Percentiles rank a stretch among this genome's conserved stretches.
phyloP scores from a whole-genome alignment of 106 monocot genomes.

The Dioscorea alata region DNA sequence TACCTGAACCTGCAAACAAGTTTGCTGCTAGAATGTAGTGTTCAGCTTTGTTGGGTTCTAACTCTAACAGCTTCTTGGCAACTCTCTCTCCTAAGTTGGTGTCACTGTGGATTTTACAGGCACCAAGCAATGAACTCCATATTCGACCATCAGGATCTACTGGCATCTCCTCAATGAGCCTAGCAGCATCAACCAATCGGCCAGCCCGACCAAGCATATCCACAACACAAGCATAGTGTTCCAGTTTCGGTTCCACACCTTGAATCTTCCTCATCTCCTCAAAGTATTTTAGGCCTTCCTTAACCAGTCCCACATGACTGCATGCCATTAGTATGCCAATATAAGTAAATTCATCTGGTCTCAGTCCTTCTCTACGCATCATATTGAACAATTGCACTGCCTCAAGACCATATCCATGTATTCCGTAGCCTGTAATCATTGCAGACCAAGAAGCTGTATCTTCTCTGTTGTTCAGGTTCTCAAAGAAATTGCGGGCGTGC shows the following conservation, averaged over 20 bases:
- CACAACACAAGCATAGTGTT: slow-evolving; percentile 53
- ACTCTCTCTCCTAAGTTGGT: slow-evolving; percentile 46
- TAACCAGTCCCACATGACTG: slow-evolving; percentile 45
- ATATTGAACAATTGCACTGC: slow-evolving; percentile 29
- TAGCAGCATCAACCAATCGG: slow-evolving; percentile 24
- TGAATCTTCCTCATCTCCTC: slow-evolving; percentile 31
- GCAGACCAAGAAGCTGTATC: slow-evolving; percentile 52
- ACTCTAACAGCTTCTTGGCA: slow-evolving; percentile 40
- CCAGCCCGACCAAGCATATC: slow-evolving; percentile 66
- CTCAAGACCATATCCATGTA: slow-evolving; percentile 37
- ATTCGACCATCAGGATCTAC: slow-evolving; percentile 45
- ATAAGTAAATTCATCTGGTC: slow-evolving; percentile 44
- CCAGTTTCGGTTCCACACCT: slow-evolving; percentile 29
- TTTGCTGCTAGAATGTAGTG: slow-evolving; percentile 66
- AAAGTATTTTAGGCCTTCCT: slow-evolving; percentile 38
- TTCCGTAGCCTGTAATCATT: slow-evolving; percentile 48
- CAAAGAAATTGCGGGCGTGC: slow-evolving; percentile 31
- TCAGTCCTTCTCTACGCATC: slow-evolving; percentile 31
- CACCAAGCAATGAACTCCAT: slow-evolving; percentile 45
- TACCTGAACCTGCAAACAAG: slow-evolving; percentile 41
- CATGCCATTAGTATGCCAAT: slow-evolving; percentile 54
- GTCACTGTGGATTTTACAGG: slow-evolving; percentile 53
- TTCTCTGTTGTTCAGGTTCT: slow-evolving; percentile 40
- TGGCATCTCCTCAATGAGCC: slow-evolving; percentile 47
- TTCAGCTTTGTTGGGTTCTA: slow-evolving; percentile 58